Conservation (phyloP, 2,329 filamentous ascomycete species). For the Beauveria brongniartii region DNA sequence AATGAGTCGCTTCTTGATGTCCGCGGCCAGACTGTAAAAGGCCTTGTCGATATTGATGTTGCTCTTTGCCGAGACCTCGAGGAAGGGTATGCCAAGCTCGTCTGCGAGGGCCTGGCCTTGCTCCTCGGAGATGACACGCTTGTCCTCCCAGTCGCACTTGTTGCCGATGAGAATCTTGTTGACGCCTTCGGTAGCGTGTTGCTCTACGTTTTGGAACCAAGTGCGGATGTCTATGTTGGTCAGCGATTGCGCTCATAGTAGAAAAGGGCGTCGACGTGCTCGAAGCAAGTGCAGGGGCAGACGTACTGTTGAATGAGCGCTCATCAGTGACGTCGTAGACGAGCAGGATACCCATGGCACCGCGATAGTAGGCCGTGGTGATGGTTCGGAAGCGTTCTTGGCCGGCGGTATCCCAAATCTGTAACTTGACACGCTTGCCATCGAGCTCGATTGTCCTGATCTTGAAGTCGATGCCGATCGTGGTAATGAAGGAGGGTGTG, state of each 20-base stretch:
- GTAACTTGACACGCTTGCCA: constrained; percentile 96
- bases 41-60: constrained; percentile 99
- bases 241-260: background rate
- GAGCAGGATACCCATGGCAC: constrained; percentile 94
- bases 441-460: constrained; percentile 98
- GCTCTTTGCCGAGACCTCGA: constrained; percentile 96
- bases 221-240: constrained; percentile 76
- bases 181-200: constrained; percentile 95
- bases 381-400: constrained; percentile 98
- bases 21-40: constrained; percentile 87
- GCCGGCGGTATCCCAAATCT: constrained; percentile 99
- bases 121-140: constrained; percentile 87
- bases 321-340: constrained; percentile 99
- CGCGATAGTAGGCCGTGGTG: constrained; percentile 96
- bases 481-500: constrained; percentile 96
- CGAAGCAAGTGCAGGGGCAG: background rate
- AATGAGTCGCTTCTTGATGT: constrained; percentile 98
- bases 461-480: constrained; percentile 99
- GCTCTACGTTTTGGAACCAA: constrained; percentile 98
- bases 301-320: constrained; percentile 86
- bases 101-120: constrained; percentile 88
- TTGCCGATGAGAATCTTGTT: constrained; percentile 99
- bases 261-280: background rate
- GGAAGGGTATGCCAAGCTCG: constrained; percentile 94
- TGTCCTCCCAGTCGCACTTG: constrained; percentile 99